Evolutionary conservation across 1,284 basidiomycete genomes (phyloP).

Genomic region (Lentinus polychrous): DNA sequence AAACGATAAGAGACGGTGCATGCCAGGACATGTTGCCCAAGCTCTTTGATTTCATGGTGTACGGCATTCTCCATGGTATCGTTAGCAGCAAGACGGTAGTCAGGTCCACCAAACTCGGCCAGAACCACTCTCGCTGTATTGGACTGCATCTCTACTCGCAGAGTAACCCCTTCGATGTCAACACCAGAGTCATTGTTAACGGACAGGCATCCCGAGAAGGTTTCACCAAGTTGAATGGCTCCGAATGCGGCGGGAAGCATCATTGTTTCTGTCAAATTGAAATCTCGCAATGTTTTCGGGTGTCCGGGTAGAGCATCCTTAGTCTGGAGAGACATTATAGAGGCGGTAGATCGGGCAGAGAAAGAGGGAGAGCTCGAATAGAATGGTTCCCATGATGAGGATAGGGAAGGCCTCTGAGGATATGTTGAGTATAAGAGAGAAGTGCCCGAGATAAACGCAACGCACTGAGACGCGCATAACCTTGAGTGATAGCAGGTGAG

Average conservation of each 20-base stretch:
- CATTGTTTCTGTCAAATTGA: slow-evolving; percentile 65
- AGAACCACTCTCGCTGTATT: slow-evolving; percentile 54
- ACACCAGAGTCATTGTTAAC: slow-evolving; percentile 70
- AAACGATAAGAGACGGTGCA: slow-evolving; percentile 69
- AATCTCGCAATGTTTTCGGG: slow-evolving; percentile 74
- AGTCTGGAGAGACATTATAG: slow-evolving; percentile 72
- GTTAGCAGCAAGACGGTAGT: slow-evolving; percentile 38
- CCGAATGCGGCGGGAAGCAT: slow-evolving; percentile 74
- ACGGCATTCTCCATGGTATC: slow-evolving; percentile 62
- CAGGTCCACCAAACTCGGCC: slow-evolving; percentile 53
- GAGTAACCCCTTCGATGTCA: slow-evolving; percentile 48
- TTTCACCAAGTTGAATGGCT: slow-evolving; percentile 75
- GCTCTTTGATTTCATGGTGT: slow-evolving; percentile 76
- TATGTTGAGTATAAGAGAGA: slow-evolving; percentile 2
- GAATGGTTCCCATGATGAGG: slow-evolving; percentile 74
- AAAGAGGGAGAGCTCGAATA: slow-evolving; percentile 76
- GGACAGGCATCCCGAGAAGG: slow-evolving; percentile 71
- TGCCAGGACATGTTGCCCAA: slow-evolving; percentile 75
- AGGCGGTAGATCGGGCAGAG: slow-evolving; percentile 69
- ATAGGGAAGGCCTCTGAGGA: slow-evolving; percentile 64
- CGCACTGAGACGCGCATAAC: slow-evolving; percentile 78
- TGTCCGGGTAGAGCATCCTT: slow-evolving; percentile 58
- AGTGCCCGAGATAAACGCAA: slow-evolving; percentile 16
- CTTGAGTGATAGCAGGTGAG: slow-evolving; percentile 65
- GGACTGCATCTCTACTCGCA: slow-evolving; percentile 76